Evolutionary conservation across 1,139 yeast genomes (phyloP).

Genomic region (Casaregolazyma lundiana): DNA sequence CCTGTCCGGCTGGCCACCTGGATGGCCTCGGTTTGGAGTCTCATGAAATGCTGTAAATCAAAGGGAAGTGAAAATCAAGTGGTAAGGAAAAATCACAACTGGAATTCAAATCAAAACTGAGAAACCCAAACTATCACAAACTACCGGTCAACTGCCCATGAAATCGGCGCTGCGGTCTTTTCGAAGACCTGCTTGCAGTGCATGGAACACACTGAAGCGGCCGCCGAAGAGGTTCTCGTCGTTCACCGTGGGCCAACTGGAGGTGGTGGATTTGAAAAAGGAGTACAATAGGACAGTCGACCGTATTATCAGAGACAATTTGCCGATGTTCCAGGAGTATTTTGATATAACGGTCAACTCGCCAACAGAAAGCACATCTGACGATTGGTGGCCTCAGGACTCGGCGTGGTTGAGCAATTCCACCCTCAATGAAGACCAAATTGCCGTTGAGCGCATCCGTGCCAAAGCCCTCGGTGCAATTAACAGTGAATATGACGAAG

Average conservation of each 20-base stretch:
- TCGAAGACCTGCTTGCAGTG: neutral
- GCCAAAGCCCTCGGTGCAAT: conserved; percentile 10
- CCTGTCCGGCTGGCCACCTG: conserved; percentile 51
- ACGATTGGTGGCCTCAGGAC: conserved; percentile 1
- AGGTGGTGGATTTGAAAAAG: conserved; percentile 8
- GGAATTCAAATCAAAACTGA: neutral
- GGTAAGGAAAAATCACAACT: neutral
- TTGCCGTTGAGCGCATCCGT: conserved; percentile 9
- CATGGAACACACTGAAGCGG: neutral
- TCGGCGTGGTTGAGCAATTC: neutral
- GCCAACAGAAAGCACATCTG: neutral
- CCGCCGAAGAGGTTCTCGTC: neutral
- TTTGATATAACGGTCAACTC: conserved; percentile 1
- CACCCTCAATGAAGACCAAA: conserved; percentile 2
- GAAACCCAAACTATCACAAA: neutral
- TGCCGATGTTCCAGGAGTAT: conserved; percentile 4
- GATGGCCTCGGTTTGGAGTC: conserved; percentile 64
- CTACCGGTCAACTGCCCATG: neutral
- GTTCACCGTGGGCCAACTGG: conserved; percentile 8
- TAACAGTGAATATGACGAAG: conserved; percentile 12
- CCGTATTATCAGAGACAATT: conserved; percentile 13
- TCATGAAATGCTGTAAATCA: conserved; percentile 41
- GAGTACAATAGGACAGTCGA: conserved; percentile 12
- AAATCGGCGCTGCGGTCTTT: neutral
- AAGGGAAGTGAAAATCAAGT: neutral